phyloP scores from a whole-genome alignment of 169 alveolate species.

The Eimeria acervulina region DNA sequence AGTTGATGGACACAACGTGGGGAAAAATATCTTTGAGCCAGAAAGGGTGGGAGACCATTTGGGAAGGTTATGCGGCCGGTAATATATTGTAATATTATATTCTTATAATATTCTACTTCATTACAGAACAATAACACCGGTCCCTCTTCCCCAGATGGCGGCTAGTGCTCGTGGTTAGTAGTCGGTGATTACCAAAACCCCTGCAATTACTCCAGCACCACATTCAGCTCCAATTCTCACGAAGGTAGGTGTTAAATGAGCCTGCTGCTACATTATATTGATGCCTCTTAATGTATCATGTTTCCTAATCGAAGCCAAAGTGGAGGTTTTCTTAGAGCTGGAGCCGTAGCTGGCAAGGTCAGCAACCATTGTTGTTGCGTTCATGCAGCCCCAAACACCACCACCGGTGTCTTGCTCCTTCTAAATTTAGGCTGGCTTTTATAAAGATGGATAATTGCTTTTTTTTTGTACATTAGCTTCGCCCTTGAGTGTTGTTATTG shows the following conservation, averaged over 20 bases:
- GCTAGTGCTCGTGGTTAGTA: too few species aligned
- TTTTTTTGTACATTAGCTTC: background rate
- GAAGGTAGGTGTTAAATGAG: background rate
- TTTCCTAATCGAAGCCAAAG: background rate
- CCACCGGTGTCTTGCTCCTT: background rate
- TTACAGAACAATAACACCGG: too few species aligned
- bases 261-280: background rate
- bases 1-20: too few species aligned
- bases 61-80: background rate
- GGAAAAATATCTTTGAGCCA: too few species aligned
- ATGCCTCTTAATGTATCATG: background rate
- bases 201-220: background rate
- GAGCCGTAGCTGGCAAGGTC: background rate
- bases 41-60: too few species aligned
- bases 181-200: too few species aligned
- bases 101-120: too few species aligned
- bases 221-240: background rate
- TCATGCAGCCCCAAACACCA: conserved; percentile 38
- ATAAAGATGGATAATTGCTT: background rate
- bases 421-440: background rate
- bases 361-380: background rate
- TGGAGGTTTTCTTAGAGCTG: background rate
- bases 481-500: background rate
- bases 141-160: too few species aligned
- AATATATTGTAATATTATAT: too few species aligned